Evolutionary conservation across 2,329 filamentous ascomycete species (phyloP).

Genomic region (Epichloe aotearoae): DNA sequence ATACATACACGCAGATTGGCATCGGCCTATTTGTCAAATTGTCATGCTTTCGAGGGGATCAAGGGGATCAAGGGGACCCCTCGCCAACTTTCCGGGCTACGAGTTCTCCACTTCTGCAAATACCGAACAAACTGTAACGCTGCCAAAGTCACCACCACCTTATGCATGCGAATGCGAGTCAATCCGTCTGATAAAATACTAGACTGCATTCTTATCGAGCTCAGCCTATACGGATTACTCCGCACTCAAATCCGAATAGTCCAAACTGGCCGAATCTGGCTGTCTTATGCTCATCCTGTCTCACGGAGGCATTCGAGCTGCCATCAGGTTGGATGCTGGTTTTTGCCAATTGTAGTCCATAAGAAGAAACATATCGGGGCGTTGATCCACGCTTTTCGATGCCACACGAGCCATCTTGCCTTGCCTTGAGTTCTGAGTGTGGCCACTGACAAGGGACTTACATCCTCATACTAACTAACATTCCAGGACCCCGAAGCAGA

Average conservation of each 20-base stretch:
- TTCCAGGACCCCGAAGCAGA: too few species aligned
- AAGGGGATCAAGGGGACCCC: too few species aligned
- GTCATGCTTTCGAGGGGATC: too few species aligned
- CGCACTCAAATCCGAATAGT: not conserved
- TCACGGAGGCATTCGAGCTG: not conserved
- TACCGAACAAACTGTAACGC: not conserved
- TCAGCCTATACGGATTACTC: not conserved
- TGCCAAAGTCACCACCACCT: not conserved
- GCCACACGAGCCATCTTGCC: too few species aligned
- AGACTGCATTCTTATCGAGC: not conserved
- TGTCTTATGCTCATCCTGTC: not conserved
- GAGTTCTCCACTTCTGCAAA: too few species aligned
- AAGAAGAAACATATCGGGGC: too few species aligned
- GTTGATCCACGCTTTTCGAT: too few species aligned
- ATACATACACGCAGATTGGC: not conserved
- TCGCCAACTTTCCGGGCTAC: too few species aligned
- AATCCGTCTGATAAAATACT: not conserved
- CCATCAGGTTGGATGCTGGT: not conserved
- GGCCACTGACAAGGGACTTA: too few species aligned
- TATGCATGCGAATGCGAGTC: not conserved
- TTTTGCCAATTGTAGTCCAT: not conserved
- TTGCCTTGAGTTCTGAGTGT: too few species aligned
- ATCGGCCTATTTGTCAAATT: too few species aligned
- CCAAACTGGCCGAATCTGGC: not conserved
- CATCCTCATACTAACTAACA: too few species aligned